Percentiles rank a stretch among this genome's conserved stretches.
These are phyloP conservation scores for Mucor racemosus DNA, from an alignment of 371 early-diverging fungal species.

Conservation along the genomic window DNA sequence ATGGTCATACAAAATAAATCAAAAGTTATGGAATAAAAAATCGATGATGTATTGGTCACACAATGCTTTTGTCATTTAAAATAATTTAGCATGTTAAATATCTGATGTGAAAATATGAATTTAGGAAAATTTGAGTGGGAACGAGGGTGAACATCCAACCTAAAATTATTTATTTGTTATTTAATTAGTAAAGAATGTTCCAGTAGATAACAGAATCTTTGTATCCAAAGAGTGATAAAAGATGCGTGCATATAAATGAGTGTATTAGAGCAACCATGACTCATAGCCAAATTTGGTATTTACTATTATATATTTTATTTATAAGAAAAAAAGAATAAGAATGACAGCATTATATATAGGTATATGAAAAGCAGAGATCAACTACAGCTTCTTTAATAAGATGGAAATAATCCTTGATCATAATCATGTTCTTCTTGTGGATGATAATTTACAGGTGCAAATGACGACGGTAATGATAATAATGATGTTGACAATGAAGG, in stretches of 20 bases:
- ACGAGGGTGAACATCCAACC: background rate
- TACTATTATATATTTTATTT: background rate
- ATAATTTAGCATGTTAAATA: background rate
- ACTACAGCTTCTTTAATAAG: background rate
- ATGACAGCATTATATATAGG: background rate
- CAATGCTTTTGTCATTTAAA: conserved; percentile 11
- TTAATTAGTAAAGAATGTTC: background rate
- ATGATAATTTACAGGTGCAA: background rate
- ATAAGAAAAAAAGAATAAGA: background rate
- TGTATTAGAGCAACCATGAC: conserved; percentile 1
- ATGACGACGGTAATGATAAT: background rate
- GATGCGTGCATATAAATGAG: background rate
- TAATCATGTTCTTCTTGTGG: background rate
- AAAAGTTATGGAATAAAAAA: background rate
- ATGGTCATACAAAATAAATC: conserved; percentile 10
- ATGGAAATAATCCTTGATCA: background rate
- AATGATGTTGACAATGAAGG: background rate
- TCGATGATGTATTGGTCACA: conserved; percentile 17
- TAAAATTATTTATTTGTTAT: background rate
- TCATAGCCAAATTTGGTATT: conserved; percentile 7
- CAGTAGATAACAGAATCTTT: background rate
- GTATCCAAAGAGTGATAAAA: background rate
- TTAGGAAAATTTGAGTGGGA: background rate
- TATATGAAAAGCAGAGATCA: conserved; percentile 9
- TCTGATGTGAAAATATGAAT: background rate